These are phyloP conservation scores for Lactarius pseudohatsudake DNA, from an alignment of 768 basidiomycete species.

Conservation along the genomic window DNA sequence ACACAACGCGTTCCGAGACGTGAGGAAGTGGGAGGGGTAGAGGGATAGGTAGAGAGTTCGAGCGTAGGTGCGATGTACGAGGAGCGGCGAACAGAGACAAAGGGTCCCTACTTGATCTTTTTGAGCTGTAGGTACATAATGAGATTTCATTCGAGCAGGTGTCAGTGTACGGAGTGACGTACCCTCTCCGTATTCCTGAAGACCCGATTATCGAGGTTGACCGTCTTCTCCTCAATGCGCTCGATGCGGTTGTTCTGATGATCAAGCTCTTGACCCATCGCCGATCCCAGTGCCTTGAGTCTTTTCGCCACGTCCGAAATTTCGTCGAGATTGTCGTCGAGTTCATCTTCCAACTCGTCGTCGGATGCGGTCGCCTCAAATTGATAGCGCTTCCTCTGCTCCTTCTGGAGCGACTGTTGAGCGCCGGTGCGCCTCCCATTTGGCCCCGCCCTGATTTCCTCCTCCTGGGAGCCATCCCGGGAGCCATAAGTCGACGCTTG, in stretches of 20 bases:
- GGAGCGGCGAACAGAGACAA: too few relatives aligned
- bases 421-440: conserved; percentile 43
- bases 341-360: conserved; percentile 91
- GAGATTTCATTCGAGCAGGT: not conserved
- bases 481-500: conserved; percentile 64
- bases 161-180: conserved; percentile 27
- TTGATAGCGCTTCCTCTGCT: conserved; percentile 80
- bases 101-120: conserved; percentile 36
- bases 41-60: too few relatives aligned
- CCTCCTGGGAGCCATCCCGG: conserved; percentile 44
- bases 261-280: conserved; percentile 88
- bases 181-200: conserved; percentile 83
- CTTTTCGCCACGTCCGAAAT: conserved; percentile 74
- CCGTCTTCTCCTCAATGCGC: conserved; percentile 76
- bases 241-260: conserved; percentile 80
- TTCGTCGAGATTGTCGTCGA: conserved; percentile 90
- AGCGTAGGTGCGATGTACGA: too few relatives aligned
- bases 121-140: conserved; percentile 36
- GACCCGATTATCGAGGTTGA: conserved; percentile 69
- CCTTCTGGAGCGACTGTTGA: conserved; percentile 57
- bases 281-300: conserved; percentile 73
- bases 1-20: too few relatives aligned
- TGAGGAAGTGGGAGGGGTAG: too few relatives aligned
- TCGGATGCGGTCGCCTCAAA: conserved; percentile 90
- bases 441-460: conserved; percentile 43